Conservation (phyloP, 129 eudicot genomes). For the Deinandra increscens region DNA sequence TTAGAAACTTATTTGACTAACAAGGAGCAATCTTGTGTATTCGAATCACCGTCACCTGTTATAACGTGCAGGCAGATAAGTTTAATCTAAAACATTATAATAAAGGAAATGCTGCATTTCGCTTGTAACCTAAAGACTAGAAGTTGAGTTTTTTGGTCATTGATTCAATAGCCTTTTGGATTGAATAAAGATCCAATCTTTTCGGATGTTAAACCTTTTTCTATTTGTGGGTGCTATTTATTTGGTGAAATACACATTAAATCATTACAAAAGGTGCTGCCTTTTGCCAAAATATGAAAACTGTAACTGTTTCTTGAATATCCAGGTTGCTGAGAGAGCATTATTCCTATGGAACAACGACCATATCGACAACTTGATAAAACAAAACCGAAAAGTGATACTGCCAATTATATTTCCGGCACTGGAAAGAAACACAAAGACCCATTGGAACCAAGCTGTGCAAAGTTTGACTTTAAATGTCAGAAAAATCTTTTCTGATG, state of each 20-base stretch:
- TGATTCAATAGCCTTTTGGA: background rate
- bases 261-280: background rate
- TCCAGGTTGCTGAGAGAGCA: slow-evolving; percentile 78
- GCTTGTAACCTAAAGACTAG: background rate
- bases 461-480: slow-evolving; percentile 64
- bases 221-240: background rate
- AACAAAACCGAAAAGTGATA: slow-evolving; percentile 67
- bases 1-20: too few species aligned
- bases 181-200: background rate
- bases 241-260: background rate
- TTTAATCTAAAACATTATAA: background rate
- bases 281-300: background rate
- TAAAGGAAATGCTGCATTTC: background rate
- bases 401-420: slow-evolving; percentile 66
- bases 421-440: slow-evolving; percentile 56
- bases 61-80: background rate
- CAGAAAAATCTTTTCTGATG: slow-evolving; percentile 59
- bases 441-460: slow-evolving; percentile 73
- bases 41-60: too few species aligned
- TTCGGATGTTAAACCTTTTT: slow-evolving; percentile 11
- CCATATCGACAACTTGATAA: slow-evolving; percentile 64
- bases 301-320: background rate
- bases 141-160: background rate
- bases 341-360: slow-evolving; percentile 80
- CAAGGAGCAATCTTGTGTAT: too few species aligned